phyloP scores from a whole-genome alignment of 495 filamentous ascomycete species.

The Xylaria sp. region DNA sequence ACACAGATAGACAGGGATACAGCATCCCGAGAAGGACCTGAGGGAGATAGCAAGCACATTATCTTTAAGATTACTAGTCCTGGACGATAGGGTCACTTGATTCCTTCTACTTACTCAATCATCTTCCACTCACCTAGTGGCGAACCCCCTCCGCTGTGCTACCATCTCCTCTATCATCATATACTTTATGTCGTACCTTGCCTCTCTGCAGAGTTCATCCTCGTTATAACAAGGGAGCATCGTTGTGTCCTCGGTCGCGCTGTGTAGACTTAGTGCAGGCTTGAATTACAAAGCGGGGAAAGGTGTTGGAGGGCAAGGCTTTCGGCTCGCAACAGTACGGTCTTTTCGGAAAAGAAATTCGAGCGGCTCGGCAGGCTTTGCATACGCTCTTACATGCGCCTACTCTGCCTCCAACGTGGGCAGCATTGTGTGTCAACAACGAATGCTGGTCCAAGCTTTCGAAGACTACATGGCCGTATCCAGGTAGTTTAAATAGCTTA shows the following conservation, averaged over 20 bases:
- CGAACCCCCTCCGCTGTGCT: background rate
- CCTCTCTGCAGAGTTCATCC: background rate
- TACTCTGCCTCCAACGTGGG: background rate
- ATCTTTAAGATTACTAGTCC: background rate
- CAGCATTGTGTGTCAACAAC: background rate
- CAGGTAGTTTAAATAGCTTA: background rate
- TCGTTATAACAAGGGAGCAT: background rate
- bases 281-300: background rate
- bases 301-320: background rate
- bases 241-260: background rate
- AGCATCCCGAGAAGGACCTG: background rate
- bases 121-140: background rate
- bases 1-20: constrained; percentile 9
- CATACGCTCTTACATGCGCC: background rate
- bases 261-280: background rate
- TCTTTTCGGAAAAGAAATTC: background rate
- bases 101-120: background rate
- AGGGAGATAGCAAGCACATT: background rate
- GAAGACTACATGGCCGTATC: background rate
- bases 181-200: background rate
- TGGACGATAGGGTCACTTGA: background rate
- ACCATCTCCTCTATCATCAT: background rate
- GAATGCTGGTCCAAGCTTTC: background rate
- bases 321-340: background rate
- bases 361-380: background rate